phyloP scores from a whole-genome alignment of 306 rosid genomes.

The Cucurbita maxima region DNA sequence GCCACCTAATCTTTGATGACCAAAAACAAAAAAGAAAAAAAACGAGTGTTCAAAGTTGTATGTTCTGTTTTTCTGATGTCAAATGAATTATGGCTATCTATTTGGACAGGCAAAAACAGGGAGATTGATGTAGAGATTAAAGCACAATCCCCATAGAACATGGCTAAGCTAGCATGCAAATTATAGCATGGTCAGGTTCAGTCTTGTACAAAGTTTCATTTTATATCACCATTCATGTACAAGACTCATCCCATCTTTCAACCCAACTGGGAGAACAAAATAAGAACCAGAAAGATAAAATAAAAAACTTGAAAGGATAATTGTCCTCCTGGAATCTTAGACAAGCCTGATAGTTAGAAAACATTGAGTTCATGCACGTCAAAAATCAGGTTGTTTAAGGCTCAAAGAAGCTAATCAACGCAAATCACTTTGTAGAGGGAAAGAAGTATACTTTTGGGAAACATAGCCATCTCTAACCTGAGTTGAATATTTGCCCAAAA shows the following conservation, averaged over 20 bases:
- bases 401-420: not conserved
- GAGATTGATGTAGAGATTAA: conserved; percentile 43
- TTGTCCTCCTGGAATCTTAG: not conserved
- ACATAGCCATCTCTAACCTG: not conserved
- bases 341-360: not conserved
- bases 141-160: conserved; percentile 43
- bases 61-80: conserved; percentile 6
- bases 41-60: not conserved
- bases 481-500: not conserved
- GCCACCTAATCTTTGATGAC: not conserved
- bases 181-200: conserved; percentile 59
- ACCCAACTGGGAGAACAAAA: not conserved
- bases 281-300: not conserved
- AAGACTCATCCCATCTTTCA: conserved; percentile 47
- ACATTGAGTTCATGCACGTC: not conserved
- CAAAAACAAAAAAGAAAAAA: not conserved
- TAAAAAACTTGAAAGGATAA: not conserved
- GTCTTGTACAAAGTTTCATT: conserved; percentile 74
- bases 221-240: conserved; percentile 41
- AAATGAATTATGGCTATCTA: conserved; percentile 21
- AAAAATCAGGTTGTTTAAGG: not conserved
- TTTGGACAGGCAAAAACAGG: conserved; percentile 52
- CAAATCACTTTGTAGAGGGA: not conserved
- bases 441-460: not conserved
- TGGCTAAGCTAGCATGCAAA: conserved; percentile 32